Evolutionary conservation across 2,329 filamentous ascomycete genomes (phyloP), one percentile per base, ranked within the genome.

Genomic region (Phialophora macrospora): DNA sequence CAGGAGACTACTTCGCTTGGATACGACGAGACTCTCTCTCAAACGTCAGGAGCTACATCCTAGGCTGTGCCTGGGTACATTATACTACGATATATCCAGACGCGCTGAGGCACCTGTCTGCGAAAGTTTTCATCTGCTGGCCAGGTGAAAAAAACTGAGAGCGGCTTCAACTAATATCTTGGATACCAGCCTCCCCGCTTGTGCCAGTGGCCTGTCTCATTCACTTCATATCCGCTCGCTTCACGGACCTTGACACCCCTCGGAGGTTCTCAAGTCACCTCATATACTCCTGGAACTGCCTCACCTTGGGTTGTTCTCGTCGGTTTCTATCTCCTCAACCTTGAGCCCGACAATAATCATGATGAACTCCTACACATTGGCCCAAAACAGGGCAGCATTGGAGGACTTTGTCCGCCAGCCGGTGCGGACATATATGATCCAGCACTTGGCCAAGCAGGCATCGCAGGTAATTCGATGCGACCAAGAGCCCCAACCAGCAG

Each of bases 381-480:
- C 70, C 51, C 72, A 73, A 66, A 81, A 82, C 71, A 72, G 77
- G 69, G 76, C 77, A 22, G 81, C 81, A 41, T 74, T 83, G 64
- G 79, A 82, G 48, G 78, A 82, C 65, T 83, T 83, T 63, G 76
- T 83, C 62, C 77, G 77, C 60, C 75, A 77, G 51, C 80, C 80
- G n/a, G 81, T 83, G 14, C 79, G 80, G 34, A 75, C 77, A 28
- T 79, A 80, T 56, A 83, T 83, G 81, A 75, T 83, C 38, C 74
- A 75, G 30, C 77, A 83, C 72, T 72, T 83, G 68, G 81, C 81
- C 54, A 73, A 77, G 60, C 78, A 82, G 66, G 80, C 81, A 17
- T 77, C 79, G 11, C 73, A 75, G 73, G 81, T 83, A 72, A 83
- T 83, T 69, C 77, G 79, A 65, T 83, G 81, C 70, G 81, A 83